Evolutionary conservation across 768 basidiomycete species (phyloP).

Genomic region (Naganishia onofrii): DNA sequence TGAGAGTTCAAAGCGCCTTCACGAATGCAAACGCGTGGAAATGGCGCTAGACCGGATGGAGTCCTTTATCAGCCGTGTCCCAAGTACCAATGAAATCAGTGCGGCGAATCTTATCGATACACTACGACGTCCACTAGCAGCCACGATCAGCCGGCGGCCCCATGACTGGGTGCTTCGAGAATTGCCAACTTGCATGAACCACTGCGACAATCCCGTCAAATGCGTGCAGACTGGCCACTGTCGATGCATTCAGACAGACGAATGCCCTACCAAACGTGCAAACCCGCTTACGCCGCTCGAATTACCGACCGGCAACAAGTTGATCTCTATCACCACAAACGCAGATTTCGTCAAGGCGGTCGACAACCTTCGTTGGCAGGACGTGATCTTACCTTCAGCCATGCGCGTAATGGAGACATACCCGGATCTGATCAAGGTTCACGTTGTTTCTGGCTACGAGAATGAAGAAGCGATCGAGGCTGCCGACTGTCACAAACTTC

Average conservation of each 20-base stretch:
- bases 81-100: background rate
- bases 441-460: conserved; percentile 45
- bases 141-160: conserved; percentile 17
- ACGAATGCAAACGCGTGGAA: conserved; percentile 36
- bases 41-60: conserved; percentile 23
- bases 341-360: conserved; percentile 34
- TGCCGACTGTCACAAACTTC: conserved; percentile 42
- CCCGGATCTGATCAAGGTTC: conserved; percentile 45
- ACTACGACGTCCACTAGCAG: conserved; percentile 18
- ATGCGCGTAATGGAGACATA: conserved; percentile 38
- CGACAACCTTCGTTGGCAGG: conserved; percentile 39
- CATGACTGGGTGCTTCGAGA: conserved; percentile 45
- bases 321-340: conserved; percentile 27
- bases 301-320: conserved; percentile 21
- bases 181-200: conserved; percentile 50
- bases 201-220: conserved; percentile 47
- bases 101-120: background rate
- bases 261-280: conserved; percentile 41
- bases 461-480: conserved; percentile 42
- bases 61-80: conserved; percentile 4
- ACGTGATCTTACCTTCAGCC: conserved; percentile 46
- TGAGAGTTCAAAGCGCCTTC: conserved; percentile 40
- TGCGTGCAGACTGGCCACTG: conserved; percentile 51
- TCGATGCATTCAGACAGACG: conserved; percentile 48
- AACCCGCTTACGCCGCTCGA: conserved; percentile 40